A percentile compares a stretch with the other conserved stretches of the same genome.
Evolutionary conservation across 495 filamentous ascomycete genomes (phyloP).

Genomic region (Penicillium ochrochloron): DNA sequence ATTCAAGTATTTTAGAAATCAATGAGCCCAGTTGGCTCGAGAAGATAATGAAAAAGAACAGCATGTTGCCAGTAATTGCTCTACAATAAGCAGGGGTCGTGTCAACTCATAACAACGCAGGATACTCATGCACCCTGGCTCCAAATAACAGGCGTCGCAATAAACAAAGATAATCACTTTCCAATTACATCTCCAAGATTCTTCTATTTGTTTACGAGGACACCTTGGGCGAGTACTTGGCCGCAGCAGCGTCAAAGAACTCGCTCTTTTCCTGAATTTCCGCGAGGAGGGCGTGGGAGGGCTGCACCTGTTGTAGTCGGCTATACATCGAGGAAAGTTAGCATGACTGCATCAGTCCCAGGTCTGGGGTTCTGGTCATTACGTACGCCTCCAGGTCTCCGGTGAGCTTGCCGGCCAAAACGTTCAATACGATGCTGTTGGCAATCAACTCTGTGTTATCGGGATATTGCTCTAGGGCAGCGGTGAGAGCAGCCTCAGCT

Average conservation of each 20-base stretch:
- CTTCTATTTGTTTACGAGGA: slow-evolving; percentile 49
- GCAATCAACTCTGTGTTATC: slow-evolving; percentile 74
- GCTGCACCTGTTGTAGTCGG: slow-evolving; percentile 58
- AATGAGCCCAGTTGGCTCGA: not conserved
- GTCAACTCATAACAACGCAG: slow-evolving; percentile 38
- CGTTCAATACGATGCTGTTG: slow-evolving; percentile 77
- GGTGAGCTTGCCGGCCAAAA: slow-evolving; percentile 71
- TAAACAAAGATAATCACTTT: slow-evolving; percentile 14
- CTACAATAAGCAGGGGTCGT: slow-evolving; percentile 28
- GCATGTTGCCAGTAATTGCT: slow-evolving; percentile 21
- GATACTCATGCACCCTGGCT: slow-evolving; percentile 28
- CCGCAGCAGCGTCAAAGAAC: slow-evolving; percentile 77
- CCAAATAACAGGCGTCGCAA: slow-evolving; percentile 29
- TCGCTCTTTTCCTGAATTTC: slow-evolving; percentile 78
- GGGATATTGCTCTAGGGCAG: slow-evolving; percentile 76
- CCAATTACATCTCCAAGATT: slow-evolving; percentile 12
- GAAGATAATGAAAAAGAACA: slow-evolving; percentile 15
- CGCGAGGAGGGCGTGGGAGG: slow-evolving; percentile 66
- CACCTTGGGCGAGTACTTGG: slow-evolving; percentile 77
- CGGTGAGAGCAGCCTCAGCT: slow-evolving; percentile 81
- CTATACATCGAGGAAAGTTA: slow-evolving; percentile 42
- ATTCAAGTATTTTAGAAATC: not conserved
- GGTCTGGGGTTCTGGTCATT: not conserved
- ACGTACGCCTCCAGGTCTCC: slow-evolving; percentile 64
- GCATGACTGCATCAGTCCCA: not conserved